Base-by-base conservation (phyloP, 2,329 filamentous ascomycete species). In the Colletotrichum godetiae region DNA sequence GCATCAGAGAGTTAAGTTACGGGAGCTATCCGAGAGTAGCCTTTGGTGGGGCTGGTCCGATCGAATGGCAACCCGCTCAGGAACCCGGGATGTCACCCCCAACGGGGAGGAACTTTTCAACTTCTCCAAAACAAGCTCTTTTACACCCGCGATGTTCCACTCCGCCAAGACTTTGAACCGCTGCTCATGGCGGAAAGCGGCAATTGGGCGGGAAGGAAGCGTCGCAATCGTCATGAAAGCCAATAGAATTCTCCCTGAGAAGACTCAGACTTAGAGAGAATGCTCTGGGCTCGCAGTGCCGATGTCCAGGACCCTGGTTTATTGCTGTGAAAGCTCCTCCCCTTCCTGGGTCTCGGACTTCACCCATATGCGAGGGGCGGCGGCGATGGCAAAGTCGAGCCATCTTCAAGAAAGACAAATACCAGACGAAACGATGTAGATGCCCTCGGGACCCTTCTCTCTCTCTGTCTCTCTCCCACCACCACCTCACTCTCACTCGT, bases 21-120 rank as follows among this genome's bases (percentile, higher is more conserved):
- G 46, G 63, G 35, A 62, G 57, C 27, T 37, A 68, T 52, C 49
- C 49, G 63, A 52, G 64, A 52, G 64, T 22, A n/a, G 19, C 42
- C 42, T n/a, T 49, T 42, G 42, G 68, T 72, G 68, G 68, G 68
- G 63, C 68, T 33, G 57, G 62, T 72, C 64, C 64, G 64, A 72
- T 62, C 58, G 57, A 72, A 72, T 68, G 37, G 58, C 46, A 62
- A n/a, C 52, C 12, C 52, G 22, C 58, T 58, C n/a, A 27, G 12
- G n/a, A 33, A 46, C 27, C 46, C 42, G 37, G 60, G 19, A 31
- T 67, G 35, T 46, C 33, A 46, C 31, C 19, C 66, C 62, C 24
- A 24, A 57, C 49, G 64, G 67, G 56, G 12, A 15, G 37, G 13
- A 15, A 42, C 13, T 42, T 19, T 5, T 42, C 1, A 6, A 42